These are phyloP conservation scores for Ceraceosorus guamensis DNA, from an alignment of 1,284 basidiomycete genomes.

Conservation along the genomic window DNA sequence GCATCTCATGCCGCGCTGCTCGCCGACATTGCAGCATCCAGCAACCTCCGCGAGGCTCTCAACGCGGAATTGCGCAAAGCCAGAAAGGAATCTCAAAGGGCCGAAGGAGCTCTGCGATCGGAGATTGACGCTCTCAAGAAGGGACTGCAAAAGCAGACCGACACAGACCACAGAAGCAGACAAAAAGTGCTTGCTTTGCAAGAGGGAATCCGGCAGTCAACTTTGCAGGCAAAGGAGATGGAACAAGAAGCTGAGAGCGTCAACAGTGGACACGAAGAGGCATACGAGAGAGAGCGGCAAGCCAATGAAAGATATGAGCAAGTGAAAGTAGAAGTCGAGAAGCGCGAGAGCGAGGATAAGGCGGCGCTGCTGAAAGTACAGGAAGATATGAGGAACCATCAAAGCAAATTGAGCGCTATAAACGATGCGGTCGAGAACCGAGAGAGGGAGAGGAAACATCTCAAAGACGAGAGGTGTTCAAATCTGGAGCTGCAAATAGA, in stretches of 20 bases:
- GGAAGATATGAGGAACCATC: neutral
- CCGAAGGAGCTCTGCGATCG: slow-evolving; percentile 25
- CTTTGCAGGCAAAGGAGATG: slow-evolving; percentile 23
- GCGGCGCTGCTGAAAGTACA: neutral
- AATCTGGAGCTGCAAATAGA: no score
- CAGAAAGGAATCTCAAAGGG: slow-evolving; percentile 29
- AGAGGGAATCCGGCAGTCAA: slow-evolving; percentile 38
- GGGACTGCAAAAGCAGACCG: slow-evolving; percentile 28
- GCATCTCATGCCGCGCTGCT: neutral
- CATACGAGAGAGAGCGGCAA: no score
- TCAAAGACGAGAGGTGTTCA: no score
- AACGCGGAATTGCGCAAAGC: slow-evolving; percentile 26
- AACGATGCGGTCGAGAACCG: neutral
- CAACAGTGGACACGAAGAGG: no score
- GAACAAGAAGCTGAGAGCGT: slow-evolving; percentile 32
- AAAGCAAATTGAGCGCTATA: neutral
- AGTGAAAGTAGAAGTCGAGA: slow-evolving; percentile 63
- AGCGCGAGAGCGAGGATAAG: slow-evolving; percentile 97
- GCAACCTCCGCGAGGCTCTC: slow-evolving; percentile 6
- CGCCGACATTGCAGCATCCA: neutral
- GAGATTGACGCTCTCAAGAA: slow-evolving; percentile 39
- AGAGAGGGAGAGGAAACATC: neutral
- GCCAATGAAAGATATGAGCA: no score
- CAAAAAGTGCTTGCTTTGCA: slow-evolving; percentile 38
- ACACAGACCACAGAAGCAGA: slow-evolving; percentile 29